Conservation (phyloP, 805 yeast genomes). For the Nakazawaea peltata region DNA sequence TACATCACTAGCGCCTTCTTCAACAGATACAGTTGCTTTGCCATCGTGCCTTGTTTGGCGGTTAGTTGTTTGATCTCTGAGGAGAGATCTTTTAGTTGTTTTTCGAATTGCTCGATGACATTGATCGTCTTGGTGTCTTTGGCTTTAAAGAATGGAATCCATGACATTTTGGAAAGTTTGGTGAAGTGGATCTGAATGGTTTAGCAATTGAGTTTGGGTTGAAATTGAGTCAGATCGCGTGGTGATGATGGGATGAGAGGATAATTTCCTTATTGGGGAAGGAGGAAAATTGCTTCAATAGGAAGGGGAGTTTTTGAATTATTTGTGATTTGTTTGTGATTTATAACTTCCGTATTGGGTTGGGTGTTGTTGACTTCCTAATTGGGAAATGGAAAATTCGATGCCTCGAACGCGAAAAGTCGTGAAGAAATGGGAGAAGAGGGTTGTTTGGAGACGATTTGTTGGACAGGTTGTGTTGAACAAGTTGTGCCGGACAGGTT, state of each 20-base stretch:
- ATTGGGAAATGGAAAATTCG: too few species aligned
- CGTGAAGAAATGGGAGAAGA: too few species aligned
- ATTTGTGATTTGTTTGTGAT: too few species aligned
- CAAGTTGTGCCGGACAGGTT: too few species aligned
- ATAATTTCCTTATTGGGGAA: too few species aligned
- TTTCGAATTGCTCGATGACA: constrained; percentile 28
- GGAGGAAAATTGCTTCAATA: too few species aligned
- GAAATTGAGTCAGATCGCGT: background rate
- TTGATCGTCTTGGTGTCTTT: constrained; percentile 1
- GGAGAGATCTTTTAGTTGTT: constrained; percentile 29
- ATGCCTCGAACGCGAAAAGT: too few species aligned
- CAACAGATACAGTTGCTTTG: constrained; percentile 2
- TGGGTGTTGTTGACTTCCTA: too few species aligned
- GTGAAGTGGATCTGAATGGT: background rate
- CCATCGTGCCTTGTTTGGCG: constrained; percentile 12
- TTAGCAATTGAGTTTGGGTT: background rate
- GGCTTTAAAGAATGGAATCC: constrained; percentile 17
- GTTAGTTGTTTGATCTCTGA: constrained; percentile 21
- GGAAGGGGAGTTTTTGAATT: too few species aligned
- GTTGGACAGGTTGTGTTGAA: too few species aligned
- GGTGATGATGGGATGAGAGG: background rate
- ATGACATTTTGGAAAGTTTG: constrained; percentile 4
- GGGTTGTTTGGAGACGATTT: too few species aligned
- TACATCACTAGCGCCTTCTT: constrained; percentile 11
- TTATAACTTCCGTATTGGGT: too few species aligned